Evolutionary conservation across 2,329 filamentous ascomycete genomes (phyloP).

Genomic region (Penicillium palitans): DNA sequence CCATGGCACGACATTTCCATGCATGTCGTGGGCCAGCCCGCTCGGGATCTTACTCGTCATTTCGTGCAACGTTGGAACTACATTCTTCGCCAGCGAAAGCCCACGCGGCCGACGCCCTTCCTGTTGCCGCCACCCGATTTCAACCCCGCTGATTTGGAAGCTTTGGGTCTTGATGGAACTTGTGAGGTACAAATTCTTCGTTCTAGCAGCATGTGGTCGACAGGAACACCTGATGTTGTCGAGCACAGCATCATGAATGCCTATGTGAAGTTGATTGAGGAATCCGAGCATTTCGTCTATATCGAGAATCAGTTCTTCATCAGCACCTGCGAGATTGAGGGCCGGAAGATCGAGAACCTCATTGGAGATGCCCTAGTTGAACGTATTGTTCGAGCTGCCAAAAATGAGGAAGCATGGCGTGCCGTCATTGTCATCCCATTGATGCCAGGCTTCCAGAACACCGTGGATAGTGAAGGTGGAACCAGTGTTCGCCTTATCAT

Average conservation of each 20-base stretch:
- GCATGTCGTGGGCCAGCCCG: conserved; percentile 96
- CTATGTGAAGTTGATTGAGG: conserved; percentile 90
- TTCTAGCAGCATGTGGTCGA: conserved; percentile 86
- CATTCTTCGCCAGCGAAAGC: conserved; percentile 85
- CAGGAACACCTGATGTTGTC: conserved; percentile 77
- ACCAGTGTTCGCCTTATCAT: conserved; percentile 94
- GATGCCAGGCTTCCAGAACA: conserved; percentile 98
- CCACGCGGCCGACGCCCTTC: conserved; percentile 90
- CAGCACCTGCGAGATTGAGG: conserved; percentile 84
- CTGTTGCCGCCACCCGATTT: conserved; percentile 91
- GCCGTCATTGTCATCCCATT: conserved; percentile 87
- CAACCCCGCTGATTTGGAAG: conserved; percentile 78
- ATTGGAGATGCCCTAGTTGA: conserved; percentile 95
- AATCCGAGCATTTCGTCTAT: conserved; percentile 96
- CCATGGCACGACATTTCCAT: conserved; percentile 98
- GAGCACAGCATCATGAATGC: conserved; percentile 96
- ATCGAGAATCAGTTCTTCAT: conserved; percentile 99
- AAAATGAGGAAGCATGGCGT: conserved; percentile 85
- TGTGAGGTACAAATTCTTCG: conserved; percentile 96
- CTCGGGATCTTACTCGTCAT: conserved; percentile 87
- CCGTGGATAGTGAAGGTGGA: conserved; percentile 88
- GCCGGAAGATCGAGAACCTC: conserved; percentile 82
- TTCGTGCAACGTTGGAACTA: conserved; percentile 99
- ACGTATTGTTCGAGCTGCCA: conserved; percentile 79
- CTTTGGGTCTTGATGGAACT: conserved; percentile 84